These are phyloP conservation scores for Phaeophleospora eucalypticola DNA, from an alignment of 2,329 filamentous ascomycete species.

Conservation along the genomic window DNA sequence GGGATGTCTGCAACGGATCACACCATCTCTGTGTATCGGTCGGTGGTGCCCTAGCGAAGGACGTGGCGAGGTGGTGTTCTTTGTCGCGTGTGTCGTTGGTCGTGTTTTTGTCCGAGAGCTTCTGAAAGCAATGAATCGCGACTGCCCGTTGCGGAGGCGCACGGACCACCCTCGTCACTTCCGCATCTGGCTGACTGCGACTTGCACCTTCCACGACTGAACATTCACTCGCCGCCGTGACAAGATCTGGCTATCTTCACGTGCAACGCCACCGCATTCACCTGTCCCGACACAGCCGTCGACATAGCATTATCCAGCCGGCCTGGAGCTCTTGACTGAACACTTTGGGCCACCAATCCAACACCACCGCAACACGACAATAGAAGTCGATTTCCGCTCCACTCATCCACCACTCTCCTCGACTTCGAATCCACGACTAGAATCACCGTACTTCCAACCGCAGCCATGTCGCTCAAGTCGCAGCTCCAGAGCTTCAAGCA, in stretches of 20 bases:
- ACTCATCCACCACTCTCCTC: not conserved
- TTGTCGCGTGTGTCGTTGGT: constrained; percentile 1
- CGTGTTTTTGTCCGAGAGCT: constrained; percentile 3
- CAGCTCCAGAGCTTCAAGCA: constrained; percentile 28
- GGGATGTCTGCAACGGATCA: constrained; percentile 4
- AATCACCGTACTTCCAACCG: not conserved
- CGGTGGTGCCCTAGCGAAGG: not conserved
- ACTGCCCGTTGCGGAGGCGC: not conserved
- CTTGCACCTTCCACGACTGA: not conserved
- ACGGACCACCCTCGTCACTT: constrained; percentile 2
- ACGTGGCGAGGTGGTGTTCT: not conserved
- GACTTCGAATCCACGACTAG: not conserved
- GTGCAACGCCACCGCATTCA: no score
- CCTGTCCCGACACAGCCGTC: no score
- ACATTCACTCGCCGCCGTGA: not conserved
- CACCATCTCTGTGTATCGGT: constrained; percentile 11
- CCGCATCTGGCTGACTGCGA: not conserved
- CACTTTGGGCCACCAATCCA: constrained; percentile 23
- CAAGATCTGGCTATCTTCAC: not conserved
- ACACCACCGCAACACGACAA: no score
- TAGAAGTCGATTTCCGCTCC: no score
- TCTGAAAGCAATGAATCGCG: constrained; percentile 1
- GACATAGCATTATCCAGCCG: no score
- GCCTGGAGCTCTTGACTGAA: constrained; percentile 30
- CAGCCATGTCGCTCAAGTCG: constrained; percentile 18